Evolutionary conservation across 2,329 filamentous ascomycete genomes (phyloP), one percentile per base, ranked within the genome.

Genomic region (Xylogone sp.): DNA sequence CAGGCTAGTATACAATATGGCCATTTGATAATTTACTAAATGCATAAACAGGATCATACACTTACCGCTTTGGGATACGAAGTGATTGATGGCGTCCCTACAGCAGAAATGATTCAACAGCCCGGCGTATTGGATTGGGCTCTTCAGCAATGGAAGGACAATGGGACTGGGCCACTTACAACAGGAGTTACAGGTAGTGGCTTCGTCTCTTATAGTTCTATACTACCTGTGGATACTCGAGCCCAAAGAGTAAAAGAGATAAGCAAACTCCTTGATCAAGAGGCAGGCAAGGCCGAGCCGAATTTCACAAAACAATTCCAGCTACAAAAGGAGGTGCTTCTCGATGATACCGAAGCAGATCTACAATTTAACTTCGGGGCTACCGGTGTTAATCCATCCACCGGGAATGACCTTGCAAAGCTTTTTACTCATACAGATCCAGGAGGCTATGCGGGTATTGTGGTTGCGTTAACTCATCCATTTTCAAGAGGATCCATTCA

Each of bases 401-500:
- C 5, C 20, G 12, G n/a, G 4, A 16, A 39, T 6, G 10, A 10
- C 6, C 34, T 39, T 6, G 34, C 6, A 5, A 39, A 6, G 4
- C 34, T 39, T 4, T 39, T 39, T 16, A 6, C 45, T 42, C 27
- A 43, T 24, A 43, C 22, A 18, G 21, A 31, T 39, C 21, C 27
- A 3, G 21, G n/a, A 27, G n/a, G 27, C 16, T 18, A 42, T 46
- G 51, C 50, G 5, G 54, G 56, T 34, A 49, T 68, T 19, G 54
- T 65, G 12, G 55, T 61, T 1, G 60, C 68, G 18, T 66, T 69
- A 57, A 66, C 64, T 8, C 59, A 73, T 51, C 67, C 71, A 1
- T 66, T 74, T 42, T 74, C 72, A 1, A 67, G 73, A 18, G 74
- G 73, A 2, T 67, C 53, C 16, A 58, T 72, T 0, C 73, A 76